These are phyloP conservation scores for Paecilomyces dactylethromorphus DNA, from an alignment of 2,329 filamentous ascomycete genomes.

Conservation along the genomic window DNA sequence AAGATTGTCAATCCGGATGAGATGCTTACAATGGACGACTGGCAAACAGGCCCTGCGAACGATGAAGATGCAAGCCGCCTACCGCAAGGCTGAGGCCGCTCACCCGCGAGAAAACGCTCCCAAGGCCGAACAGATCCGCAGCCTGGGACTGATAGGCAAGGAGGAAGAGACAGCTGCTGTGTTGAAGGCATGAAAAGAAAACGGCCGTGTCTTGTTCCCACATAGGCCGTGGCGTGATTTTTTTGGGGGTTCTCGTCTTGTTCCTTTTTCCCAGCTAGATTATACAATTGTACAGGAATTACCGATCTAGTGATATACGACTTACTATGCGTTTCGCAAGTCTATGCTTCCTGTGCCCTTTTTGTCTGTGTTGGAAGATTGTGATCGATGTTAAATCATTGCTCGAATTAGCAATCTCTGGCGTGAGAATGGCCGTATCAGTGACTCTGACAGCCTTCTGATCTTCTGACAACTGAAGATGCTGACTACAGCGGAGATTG, in stretches of 20 bases:
- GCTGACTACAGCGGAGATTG: too few relatives aligned
- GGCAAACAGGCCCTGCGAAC: constrained; percentile 64
- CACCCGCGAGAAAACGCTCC: constrained; percentile 74
- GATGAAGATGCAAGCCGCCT: constrained; percentile 72
- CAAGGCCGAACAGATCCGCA: constrained; percentile 79
- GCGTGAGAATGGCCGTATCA: too few relatives aligned
- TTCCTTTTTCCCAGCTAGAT: background rate
- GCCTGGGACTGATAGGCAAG: constrained; percentile 74
- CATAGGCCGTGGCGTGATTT: constrained; percentile 13
- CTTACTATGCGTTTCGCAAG: background rate
- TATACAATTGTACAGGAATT: constrained; percentile 24
- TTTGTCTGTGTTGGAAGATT: background rate
- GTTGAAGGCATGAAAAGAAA: constrained; percentile 21
- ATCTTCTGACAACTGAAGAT: too few relatives aligned
- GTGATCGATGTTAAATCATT: too few relatives aligned
- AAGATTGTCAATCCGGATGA: background rate
- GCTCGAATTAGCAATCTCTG: too few relatives aligned
- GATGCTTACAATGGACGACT: background rate
- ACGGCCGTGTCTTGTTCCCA: constrained; percentile 6
- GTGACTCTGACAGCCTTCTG: too few relatives aligned
- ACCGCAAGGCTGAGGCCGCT: constrained; percentile 70
- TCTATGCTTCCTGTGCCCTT: background rate
- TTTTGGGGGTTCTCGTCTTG: constrained; percentile 9
- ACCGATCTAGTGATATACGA: constrained; percentile 7
- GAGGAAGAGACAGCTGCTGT: constrained; percentile 69